Evolutionary conservation across 176 grass and related monocot genomes (phyloP).

Genomic region (Juncus inflexus): DNA sequence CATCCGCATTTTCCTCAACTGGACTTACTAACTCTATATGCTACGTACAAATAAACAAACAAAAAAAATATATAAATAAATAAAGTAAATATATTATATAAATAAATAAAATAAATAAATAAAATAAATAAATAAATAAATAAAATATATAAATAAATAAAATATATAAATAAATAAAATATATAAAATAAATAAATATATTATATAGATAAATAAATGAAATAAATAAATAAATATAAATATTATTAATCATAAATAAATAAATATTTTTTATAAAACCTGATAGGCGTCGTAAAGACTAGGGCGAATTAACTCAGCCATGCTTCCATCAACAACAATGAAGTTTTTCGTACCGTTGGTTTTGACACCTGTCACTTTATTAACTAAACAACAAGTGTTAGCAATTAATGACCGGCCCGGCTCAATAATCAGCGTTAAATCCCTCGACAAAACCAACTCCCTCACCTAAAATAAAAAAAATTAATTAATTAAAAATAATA

Average conservation of each 20-base stretch:
- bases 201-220: background rate
- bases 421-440: constrained; percentile 93
- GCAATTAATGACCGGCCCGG: constrained; percentile 95
- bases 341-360: constrained; percentile 95
- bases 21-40: constrained; percentile 87
- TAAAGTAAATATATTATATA: no score
- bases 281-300: constrained; percentile 98
- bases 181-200: background rate
- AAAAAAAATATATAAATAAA: background rate
- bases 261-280: constrained; percentile 22
- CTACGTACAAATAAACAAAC: constrained; percentile 33
- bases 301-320: constrained; percentile 98
- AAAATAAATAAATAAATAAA: no score
- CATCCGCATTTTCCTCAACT: constrained; percentile 40
- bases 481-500: constrained; percentile 29
- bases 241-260: no score
- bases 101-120: no score
- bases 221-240: no score
- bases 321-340: constrained; percentile 90
- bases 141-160: no score
- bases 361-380: constrained; percentile 90
- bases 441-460: constrained; percentile 75
- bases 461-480: constrained; percentile 48
- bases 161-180: no score
- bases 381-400: constrained; percentile 89